Percentiles rank a stretch among this genome's conserved stretches.
These are phyloP conservation scores for Aspergillus quadricinctus DNA, from an alignment of 2,329 filamentous ascomycete species.

Conservation along the genomic window DNA sequence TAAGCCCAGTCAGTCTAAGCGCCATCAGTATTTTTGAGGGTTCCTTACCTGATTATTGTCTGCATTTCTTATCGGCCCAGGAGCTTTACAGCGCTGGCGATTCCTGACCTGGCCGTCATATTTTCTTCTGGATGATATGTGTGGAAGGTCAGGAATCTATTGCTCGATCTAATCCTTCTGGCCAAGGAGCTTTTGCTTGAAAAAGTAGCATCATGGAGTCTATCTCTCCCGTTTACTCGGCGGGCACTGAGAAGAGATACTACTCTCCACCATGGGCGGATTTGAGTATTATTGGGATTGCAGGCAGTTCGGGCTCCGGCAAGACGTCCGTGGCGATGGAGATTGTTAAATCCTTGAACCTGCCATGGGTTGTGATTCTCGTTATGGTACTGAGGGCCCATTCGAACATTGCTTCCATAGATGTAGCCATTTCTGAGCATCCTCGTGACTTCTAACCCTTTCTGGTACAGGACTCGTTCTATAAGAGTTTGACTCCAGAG, in stretches of 20 bases:
- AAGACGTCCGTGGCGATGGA: conserved; percentile 93
- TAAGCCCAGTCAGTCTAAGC: conserved; percentile 23
- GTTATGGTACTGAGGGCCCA: conserved; percentile 66
- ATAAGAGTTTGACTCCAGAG: conserved; percentile 79
- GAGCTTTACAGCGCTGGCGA: background rate
- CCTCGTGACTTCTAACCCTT: conserved; percentile 13
- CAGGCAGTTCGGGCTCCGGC: conserved; percentile 89
- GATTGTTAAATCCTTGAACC: conserved; percentile 81
- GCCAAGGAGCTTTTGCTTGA: background rate
- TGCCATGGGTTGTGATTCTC: conserved; percentile 97
- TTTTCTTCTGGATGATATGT: conserved; percentile 2
- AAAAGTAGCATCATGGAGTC: conserved; percentile 30
- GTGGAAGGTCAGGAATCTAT: conserved; percentile 1
- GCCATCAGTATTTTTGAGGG: conserved; percentile 4
- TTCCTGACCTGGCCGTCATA: background rate
- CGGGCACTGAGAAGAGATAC: conserved; percentile 61
- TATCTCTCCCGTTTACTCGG: conserved; percentile 33
- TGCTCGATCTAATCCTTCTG: background rate
- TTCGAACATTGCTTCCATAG: conserved; percentile 6
- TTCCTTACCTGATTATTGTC: background rate
- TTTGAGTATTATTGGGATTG: conserved; percentile 92
- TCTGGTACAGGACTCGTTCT: conserved; percentile 78
- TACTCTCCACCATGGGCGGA: conserved; percentile 96
- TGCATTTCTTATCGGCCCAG: conserved; percentile 1
- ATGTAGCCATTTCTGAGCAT: background rate